These are phyloP conservation scores for Erigeron philadelphicus DNA, from an alignment of 140 eudicot species.

Conservation along the genomic window DNA sequence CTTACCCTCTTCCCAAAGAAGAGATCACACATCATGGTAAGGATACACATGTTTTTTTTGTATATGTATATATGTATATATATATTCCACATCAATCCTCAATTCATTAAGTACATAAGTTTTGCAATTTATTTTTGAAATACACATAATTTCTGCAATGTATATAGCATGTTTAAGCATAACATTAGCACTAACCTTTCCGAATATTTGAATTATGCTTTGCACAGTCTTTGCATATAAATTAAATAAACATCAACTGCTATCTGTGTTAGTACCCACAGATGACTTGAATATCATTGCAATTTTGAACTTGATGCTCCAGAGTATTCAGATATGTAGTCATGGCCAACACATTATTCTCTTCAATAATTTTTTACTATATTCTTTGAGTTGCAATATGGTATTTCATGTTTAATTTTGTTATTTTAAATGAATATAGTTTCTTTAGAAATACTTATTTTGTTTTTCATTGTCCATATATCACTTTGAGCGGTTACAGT, in stretches of 20 bases:
- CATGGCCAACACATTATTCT: neutral
- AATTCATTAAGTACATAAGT: neutral
- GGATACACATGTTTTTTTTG: neutral
- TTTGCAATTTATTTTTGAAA: neutral
- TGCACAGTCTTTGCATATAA: neutral
- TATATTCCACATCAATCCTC: slow-evolving; percentile 6
- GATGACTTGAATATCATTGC: neutral
- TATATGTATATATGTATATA: neutral
- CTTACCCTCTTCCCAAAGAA: slow-evolving; percentile 82
- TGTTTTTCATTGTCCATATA: neutral
- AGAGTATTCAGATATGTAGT: neutral
- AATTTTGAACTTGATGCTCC: too few species aligned
- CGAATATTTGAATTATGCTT: too few species aligned
- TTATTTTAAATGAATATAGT: neutral
- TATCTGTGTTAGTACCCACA: neutral
- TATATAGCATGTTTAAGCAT: too few species aligned
- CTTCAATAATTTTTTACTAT: neutral
- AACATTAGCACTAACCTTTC: too few species aligned
- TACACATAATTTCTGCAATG: neutral
- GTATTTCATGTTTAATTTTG: neutral
- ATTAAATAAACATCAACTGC: neutral
- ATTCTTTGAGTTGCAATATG: slow-evolving; percentile 17
- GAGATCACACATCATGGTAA: slow-evolving; percentile 76
- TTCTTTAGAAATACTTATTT: neutral
- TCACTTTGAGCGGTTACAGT: slow-evolving; percentile 13